Conservation (phyloP, 176 grass and related monocot species). For the Musa acuminata region DNA sequence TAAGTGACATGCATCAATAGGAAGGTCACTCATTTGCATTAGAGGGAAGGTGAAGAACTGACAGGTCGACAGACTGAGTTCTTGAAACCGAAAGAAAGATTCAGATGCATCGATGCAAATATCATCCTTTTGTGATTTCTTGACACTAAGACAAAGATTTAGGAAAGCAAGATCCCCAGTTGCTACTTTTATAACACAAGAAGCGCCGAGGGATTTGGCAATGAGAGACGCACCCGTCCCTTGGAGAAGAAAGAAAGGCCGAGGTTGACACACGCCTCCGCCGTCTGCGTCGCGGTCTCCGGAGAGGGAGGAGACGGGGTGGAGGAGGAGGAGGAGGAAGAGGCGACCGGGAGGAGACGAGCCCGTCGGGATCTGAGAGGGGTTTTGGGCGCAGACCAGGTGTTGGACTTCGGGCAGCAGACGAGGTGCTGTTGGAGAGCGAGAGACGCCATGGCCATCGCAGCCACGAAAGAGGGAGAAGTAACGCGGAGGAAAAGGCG, state of each 20-base stretch:
- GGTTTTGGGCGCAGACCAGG: conserved; percentile 2
- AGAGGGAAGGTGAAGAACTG: no score
- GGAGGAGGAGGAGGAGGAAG: conserved; percentile 28
- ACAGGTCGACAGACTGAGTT: no score
- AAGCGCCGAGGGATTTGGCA: not conserved
- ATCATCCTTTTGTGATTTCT: not conserved
- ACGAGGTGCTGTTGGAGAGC: conserved; percentile 23
- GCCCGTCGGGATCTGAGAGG: conserved; percentile 1
- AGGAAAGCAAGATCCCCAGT: not conserved
- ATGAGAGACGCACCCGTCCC: conserved; percentile 40
- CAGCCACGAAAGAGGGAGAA: not conserved
- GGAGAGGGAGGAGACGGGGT: conserved; percentile 35
- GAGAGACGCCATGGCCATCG: conserved; percentile 28
- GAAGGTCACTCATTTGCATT: no score
- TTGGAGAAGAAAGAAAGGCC: conserved; percentile 86
- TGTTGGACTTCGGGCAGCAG: conserved; percentile 2
- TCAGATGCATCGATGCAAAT: not conserved
- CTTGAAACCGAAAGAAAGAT: not conserved
- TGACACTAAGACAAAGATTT: not conserved
- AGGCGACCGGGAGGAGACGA: conserved; percentile 27
- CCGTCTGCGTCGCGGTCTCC: conserved; percentile 29
- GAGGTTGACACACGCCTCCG: conserved; percentile 73
- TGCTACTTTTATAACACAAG: not conserved
- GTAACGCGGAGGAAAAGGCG: no score
- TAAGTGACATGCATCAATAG: no score